Percentiles rank a stretch among this genome's conserved stretches.
phyloP scores from a whole-genome alignment of 306 rosid species.

The Vicia villosa region DNA sequence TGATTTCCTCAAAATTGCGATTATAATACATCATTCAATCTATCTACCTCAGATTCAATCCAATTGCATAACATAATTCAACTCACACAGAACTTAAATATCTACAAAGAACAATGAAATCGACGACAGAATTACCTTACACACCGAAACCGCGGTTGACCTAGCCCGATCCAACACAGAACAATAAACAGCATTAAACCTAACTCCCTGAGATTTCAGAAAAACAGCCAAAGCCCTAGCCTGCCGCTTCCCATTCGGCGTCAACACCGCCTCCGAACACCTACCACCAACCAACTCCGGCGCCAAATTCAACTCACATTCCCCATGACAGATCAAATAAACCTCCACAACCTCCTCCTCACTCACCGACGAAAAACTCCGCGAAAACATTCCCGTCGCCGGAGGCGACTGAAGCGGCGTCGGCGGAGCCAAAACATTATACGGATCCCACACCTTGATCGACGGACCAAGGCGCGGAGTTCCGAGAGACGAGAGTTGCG shows the following conservation, averaged over 20 bases:
- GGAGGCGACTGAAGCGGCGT: constrained; percentile 60
- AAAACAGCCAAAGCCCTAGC: constrained; percentile 96
- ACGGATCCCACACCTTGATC: constrained; percentile 98
- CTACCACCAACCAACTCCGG: constrained; percentile 82
- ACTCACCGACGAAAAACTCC: constrained; percentile 61
- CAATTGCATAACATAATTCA: background rate
- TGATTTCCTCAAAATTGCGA: background rate
- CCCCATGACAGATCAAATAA: constrained; percentile 83
- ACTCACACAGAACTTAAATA: background rate
- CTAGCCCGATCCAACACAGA: constrained; percentile 89
- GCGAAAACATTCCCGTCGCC: constrained; percentile 46
- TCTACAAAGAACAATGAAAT: background rate
- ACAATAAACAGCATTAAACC: constrained; percentile 72
- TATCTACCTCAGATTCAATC: background rate
- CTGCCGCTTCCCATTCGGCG: constrained; percentile 76
- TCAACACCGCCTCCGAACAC: constrained; percentile 65
- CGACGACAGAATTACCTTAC: constrained; percentile 54
- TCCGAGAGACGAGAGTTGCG: constrained; percentile 87
- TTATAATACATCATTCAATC: background rate
- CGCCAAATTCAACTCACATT: constrained; percentile 73
- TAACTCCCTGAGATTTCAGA: constrained; percentile 79
- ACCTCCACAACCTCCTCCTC: constrained; percentile 76
- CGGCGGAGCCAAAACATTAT: constrained; percentile 78
- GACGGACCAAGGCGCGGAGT: constrained; percentile 92
- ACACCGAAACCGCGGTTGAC: constrained; percentile 71